Evolutionary conservation across 345 rosid genomes (phyloP).

Genomic region (Populus euphratica): DNA sequence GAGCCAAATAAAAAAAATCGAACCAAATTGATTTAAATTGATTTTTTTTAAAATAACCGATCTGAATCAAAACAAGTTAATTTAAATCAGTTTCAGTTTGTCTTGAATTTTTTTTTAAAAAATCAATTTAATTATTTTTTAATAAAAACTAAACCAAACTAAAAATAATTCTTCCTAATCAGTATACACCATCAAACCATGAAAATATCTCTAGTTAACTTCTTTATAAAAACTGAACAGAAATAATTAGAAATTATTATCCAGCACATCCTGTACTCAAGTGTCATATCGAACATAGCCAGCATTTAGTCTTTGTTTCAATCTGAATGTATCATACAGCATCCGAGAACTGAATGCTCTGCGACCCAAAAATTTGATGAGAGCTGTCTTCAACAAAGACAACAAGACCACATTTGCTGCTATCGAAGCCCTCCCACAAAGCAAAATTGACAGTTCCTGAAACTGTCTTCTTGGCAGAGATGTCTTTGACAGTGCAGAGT

Average conservation of each 20-base stretch:
- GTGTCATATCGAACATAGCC: not conserved
- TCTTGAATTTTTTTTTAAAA: too few species aligned
- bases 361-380: conserved; percentile 69
- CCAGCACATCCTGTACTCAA: conserved; percentile 32
- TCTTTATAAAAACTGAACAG: not conserved
- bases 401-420: conserved; percentile 58
- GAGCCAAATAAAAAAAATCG: too few species aligned
- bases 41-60: too few species aligned
- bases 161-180: too few species aligned
- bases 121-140: too few species aligned
- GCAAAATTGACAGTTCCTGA: conserved; percentile 63
- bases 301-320: not conserved
- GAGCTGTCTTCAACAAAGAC: conserved; percentile 64
- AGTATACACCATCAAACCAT: not conserved
- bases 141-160: too few species aligned
- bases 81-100: too few species aligned
- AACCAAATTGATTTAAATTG: too few species aligned
- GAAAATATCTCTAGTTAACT: not conserved
- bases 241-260: not conserved
- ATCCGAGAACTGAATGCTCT: conserved; percentile 57
- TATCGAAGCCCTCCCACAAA: conserved; percentile 71
- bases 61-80: too few species aligned
- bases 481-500: conserved; percentile 61
- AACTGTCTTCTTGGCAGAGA: conserved; percentile 51
- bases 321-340: conserved; percentile 35